phyloP scores from a whole-genome alignment of 2,329 filamentous ascomycete genomes.

The Penicillium sp. region DNA sequence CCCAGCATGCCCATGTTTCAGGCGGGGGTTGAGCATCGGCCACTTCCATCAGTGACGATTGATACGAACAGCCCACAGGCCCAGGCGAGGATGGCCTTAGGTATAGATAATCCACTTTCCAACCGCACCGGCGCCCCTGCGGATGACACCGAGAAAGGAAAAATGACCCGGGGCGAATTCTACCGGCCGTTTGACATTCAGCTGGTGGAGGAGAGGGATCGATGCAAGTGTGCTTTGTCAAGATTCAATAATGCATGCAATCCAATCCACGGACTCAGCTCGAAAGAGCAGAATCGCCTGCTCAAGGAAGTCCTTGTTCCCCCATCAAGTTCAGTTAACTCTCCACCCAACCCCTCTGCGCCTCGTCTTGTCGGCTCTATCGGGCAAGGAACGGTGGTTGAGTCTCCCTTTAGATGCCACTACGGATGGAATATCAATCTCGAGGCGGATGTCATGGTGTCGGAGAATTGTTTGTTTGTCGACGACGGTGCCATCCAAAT shows the following conservation, averaged over 20 bases:
- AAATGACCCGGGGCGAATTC: conserved; percentile 77
- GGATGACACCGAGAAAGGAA: conserved; percentile 70
- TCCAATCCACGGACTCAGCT: conserved; percentile 65
- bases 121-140: conserved; percentile 37
- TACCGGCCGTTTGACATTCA: conserved; percentile 76
- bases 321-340: conserved; percentile 30
- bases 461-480: conserved; percentile 75
- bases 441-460: conserved; percentile 77
- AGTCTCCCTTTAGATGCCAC: conserved; percentile 85
- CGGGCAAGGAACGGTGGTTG: conserved; percentile 72
- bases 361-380: conserved; percentile 57
- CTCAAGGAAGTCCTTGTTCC: conserved; percentile 39
- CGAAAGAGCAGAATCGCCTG: conserved; percentile 40
- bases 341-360: conserved; percentile 53
- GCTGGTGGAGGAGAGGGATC: conserved; percentile 75
- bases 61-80: conserved; percentile 42
- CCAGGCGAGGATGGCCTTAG: conserved; percentile 43
- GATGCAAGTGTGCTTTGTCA: conserved; percentile 75
- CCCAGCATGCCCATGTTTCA: conserved; percentile 37
- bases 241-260: conserved; percentile 81
- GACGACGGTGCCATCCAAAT: conserved; percentile 82
- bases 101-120: conserved; percentile 40
- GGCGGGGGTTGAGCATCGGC: conserved; percentile 35
- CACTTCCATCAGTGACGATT: conserved; percentile 31
- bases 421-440: conserved; percentile 94